phyloP scores from a whole-genome alignment of 2,329 filamentous ascomycete species.

The Aaosphaeria pasadenensis region DNA sequence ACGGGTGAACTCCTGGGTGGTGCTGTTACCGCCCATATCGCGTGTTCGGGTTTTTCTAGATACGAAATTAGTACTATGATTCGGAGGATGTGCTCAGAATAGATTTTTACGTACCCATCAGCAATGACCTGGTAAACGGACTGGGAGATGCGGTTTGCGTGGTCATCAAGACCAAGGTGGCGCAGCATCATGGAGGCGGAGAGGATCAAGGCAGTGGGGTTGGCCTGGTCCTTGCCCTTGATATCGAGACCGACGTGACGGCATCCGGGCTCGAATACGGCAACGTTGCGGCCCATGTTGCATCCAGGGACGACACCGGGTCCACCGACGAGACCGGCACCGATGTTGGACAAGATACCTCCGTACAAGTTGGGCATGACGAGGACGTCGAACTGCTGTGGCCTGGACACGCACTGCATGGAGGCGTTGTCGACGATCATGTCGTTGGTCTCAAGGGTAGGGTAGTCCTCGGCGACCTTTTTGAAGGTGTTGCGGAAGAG shows the following conservation, averaged over 20 bases:
- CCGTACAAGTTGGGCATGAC: slow-evolving; percentile 99
- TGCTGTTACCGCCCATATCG: slow-evolving; percentile 90
- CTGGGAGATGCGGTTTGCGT: slow-evolving; percentile 97
- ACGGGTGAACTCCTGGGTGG: slow-evolving; percentile 91
- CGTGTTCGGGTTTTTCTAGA: slow-evolving; percentile 78
- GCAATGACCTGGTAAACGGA: slow-evolving; percentile 78
- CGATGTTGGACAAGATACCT: slow-evolving; percentile 98
- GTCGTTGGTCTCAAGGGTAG: slow-evolving; percentile 92
- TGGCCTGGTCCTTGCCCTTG: slow-evolving; percentile 99
- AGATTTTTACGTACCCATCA: slow-evolving; percentile 67
- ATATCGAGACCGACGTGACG: slow-evolving; percentile 99
- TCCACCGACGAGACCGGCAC: slow-evolving; percentile 92
- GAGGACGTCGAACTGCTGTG: slow-evolving; percentile 99
- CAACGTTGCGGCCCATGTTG: slow-evolving; percentile 99
- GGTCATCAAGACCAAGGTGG: slow-evolving; percentile 94
- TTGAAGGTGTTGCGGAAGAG: slow-evolving; percentile 98
- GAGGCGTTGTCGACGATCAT: slow-evolving; percentile 99
- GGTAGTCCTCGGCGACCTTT: slow-evolving; percentile 89
- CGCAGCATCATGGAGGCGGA: slow-evolving; percentile 96
- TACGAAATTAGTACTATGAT: no score
- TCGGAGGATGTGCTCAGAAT: not conserved
- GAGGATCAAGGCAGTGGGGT: slow-evolving; percentile 93
- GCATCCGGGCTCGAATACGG: slow-evolving; percentile 98
- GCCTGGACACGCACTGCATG: slow-evolving; percentile 96
- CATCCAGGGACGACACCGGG: slow-evolving; percentile 96